Evolutionary conservation across 495 filamentous ascomycete species (phyloP), one percentile per base, ranked within the genome.

Genomic region (Trypethelium eluteriae): DNA sequence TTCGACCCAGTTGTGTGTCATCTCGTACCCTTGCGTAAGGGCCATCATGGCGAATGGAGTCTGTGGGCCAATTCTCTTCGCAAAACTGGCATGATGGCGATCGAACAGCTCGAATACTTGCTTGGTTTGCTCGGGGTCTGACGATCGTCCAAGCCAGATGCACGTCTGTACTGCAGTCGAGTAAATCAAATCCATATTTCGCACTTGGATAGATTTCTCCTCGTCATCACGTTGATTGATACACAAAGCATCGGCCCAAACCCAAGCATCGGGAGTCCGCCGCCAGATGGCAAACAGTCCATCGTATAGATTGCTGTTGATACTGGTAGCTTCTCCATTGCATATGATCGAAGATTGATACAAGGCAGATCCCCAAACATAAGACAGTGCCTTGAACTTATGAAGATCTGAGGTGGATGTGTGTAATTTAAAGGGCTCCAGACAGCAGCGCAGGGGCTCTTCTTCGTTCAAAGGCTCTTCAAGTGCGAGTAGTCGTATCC

Each of bases 381-480:
- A 46, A 46, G 41, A 46, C 41, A 46, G 41, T 46, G 41, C 16
- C 41, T 46, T 46, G 41, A 46, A 46, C 41, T 46, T 46, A 1
- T 46, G 41, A 46, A 46, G 41, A 46, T 46, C 41, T 46, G 41
- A 46, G 41, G 41, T 46, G 41, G 41, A 46, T 46, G 41, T 46
- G 41, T 46, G 41, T 46, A 46, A 46, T 46, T 46, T 46, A 46
- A 46, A 46, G 41, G 41, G 41, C 41, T 46, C 41, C 41, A 46
- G 16, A 16, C 41, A 46, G 41, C 41, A 46, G 41, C 41, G 16
- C 41, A 46, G 9, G 41, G 41, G 41, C 41, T 25, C 25, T 25
- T 46, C 41, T 46, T 46, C 41, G 41, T 46, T 46, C 41, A 46
- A 46, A 46, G 41, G 41, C 41, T 46, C 9, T 46, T 46, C 41